Base-by-base conservation (phyloP, 169 alveolate genomes). In the Plasmodium ovale region DNA sequence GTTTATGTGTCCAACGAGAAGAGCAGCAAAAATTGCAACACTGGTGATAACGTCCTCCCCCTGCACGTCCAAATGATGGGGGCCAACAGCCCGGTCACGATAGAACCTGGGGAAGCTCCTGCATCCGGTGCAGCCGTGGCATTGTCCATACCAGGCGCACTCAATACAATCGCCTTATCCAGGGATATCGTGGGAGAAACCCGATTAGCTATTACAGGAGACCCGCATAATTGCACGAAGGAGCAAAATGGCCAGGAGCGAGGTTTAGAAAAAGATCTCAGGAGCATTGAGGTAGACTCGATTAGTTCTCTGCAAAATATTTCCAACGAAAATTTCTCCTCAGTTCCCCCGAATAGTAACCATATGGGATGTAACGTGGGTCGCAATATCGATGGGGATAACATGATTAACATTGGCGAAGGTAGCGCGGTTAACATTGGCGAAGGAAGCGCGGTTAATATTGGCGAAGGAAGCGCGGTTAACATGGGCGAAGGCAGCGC, bases 1-100 rank as follows among this genome's bases (percentile, higher is more conserved):
- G 71, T 72, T 3, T 72, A 72, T 54, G 12, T 51, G 3, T 72
- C 87, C 0, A 60, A 77, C 16, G 70, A 72, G 7, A 47, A 19
- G 0, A 60, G 56, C 14, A 27, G 69, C 16, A 60, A 47, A 54
- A 19, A 44, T 1, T 7, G 2, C 1, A 73, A 71, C 10, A 51
- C 27, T 23, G 87, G 47, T 54, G 27, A 56, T 72, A 21, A 47
- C 16, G 56, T 47, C 56, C 25, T 21, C 16, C 56, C 56, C 2
- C 25, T n/a, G 10, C 25, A 21, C 16, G 25, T n/a, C 12, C 25
- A 47, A 14, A 2, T 6, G 12, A 47, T 14, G 16, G 56, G 56
- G 23, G 12, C 56, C 0, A 47, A 47, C 16, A 0, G 7, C 1
- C 12, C 12, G 7, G 19, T 10, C 7, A 42, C 7, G 19, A 42